Base-by-base conservation (phyloP, 805 yeast species). In the Saturnispora sanitii region DNA sequence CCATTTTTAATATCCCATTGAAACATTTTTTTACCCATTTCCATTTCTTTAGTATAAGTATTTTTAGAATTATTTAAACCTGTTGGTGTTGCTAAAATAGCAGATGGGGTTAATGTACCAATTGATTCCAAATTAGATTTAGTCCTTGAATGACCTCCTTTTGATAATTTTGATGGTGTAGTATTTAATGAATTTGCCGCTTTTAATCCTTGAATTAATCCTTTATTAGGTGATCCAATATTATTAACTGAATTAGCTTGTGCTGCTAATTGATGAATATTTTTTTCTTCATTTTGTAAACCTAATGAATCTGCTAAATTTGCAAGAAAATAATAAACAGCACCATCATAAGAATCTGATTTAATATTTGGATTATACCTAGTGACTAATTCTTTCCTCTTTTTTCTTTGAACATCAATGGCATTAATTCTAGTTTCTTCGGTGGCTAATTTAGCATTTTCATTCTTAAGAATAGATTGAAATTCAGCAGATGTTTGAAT, bases 261-360 rank as follows among this genome's bases (percentile, higher is more conserved):
- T 19, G 36, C n/a, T n/a, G n/a, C 57, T 55, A 54, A 44, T 27
- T 39, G 37, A 22, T 27, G 26, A 13, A 62, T 43, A 21, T 52
- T 54, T 11, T 45, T 49, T 41, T 59, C 64, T 27, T 64, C 61
- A 11, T 65, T 72, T 7, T 66, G 67, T 20, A 74, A 49, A 32
- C 68, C 73, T 44, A 74, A 58, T 28, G 70, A 57, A 51, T 74
- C 73, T 7, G 75, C 67, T 41, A 75, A 58, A 2, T 77, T 68
- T 0, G 76, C 70, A 35, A 67, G 61, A 48, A 74, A 69, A 52
- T 70, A 75, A 39, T 60, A 57, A 34, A 67, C 65, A 0, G 78
- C 73, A 49, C 74, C 73, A 18, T 32, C 23, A 25, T 21, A 28
- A 4, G 42, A 23, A 2, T 32, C 27, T 15, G 33, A 21, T 21